These are phyloP conservation scores for Vigna radiata DNA, from an alignment of 306 rosid species.

Conservation along the genomic window DNA sequence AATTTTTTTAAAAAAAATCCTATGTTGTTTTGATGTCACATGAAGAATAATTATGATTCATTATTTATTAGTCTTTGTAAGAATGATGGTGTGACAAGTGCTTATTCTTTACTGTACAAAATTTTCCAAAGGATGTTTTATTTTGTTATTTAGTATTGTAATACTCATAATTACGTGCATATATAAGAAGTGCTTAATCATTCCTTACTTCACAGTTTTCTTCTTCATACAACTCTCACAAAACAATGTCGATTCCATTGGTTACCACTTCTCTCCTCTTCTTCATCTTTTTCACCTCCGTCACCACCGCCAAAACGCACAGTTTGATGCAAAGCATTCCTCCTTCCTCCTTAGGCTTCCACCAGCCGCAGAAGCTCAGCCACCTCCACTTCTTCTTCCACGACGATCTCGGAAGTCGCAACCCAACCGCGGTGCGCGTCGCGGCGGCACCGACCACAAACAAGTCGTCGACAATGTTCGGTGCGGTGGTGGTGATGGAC, in stretches of 20 bases:
- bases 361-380: slow-evolving; percentile 46
- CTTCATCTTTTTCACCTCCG: not conserved
- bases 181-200: too few species aligned
- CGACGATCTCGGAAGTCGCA: slow-evolving; percentile 56
- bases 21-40: too few species aligned
- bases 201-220: too few species aligned
- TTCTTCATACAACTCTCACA: not conserved
- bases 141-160: too few species aligned
- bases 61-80: too few species aligned
- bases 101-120: too few species aligned
- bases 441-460: slow-evolving; percentile 46
- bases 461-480: slow-evolving; percentile 47
- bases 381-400: slow-evolving; percentile 56
- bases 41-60: too few species aligned
- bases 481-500: slow-evolving; percentile 62
- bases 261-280: slow-evolving; percentile 1
- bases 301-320: slow-evolving; percentile 1
- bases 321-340: too few species aligned
- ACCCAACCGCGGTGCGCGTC: slow-evolving; percentile 55
- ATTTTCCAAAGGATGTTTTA: too few species aligned
- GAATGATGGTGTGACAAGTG: too few species aligned
- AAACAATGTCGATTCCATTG: slow-evolving; percentile 33
- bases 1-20: too few species aligned
- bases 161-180: too few species aligned
- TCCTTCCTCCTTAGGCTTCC: slow-evolving; percentile 46